Evolutionary conservation across 2,329 filamentous ascomycete species (phyloP).

Genomic region (Akanthomyces uredinophilus): DNA sequence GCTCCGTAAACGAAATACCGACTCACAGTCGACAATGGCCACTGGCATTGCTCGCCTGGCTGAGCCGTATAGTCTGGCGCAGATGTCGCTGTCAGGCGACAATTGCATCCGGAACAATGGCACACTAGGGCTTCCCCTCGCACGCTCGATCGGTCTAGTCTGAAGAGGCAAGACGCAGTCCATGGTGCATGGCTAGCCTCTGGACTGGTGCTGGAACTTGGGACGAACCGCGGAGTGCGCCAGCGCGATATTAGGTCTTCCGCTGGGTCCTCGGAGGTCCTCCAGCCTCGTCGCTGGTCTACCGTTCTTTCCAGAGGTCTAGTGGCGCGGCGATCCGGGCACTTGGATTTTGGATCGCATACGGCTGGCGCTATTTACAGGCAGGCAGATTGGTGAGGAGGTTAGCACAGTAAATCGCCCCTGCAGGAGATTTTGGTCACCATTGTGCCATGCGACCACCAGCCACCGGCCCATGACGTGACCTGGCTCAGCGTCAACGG

Average conservation of each 20-base stretch:
- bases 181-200: background rate
- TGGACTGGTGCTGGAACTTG: slow-evolving; percentile 5
- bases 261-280: background rate
- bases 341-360: slow-evolving; percentile 5
- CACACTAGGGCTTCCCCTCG: slow-evolving; percentile 1
- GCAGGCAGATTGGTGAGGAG: background rate
- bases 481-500: background rate
- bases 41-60: background rate
- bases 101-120: slow-evolving; percentile 6
- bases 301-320: background rate
- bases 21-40: background rate
- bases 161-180: slow-evolving; percentile 10
- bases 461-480: background rate
- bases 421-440: background rate
- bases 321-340: slow-evolving; percentile 9
- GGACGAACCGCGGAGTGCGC: slow-evolving; percentile 6
- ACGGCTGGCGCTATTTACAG: background rate
- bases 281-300: background rate
- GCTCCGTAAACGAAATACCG: background rate
- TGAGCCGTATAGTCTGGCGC: background rate
- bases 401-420: background rate
- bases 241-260: background rate
- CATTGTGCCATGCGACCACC: background rate
- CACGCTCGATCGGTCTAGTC: slow-evolving; percentile 12
- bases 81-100: background rate